Percentiles rank a stretch among this genome's conserved stretches.
Evolutionary conservation across 495 filamentous ascomycete species (phyloP).

Genomic region (Gamarada debralockiae): DNA sequence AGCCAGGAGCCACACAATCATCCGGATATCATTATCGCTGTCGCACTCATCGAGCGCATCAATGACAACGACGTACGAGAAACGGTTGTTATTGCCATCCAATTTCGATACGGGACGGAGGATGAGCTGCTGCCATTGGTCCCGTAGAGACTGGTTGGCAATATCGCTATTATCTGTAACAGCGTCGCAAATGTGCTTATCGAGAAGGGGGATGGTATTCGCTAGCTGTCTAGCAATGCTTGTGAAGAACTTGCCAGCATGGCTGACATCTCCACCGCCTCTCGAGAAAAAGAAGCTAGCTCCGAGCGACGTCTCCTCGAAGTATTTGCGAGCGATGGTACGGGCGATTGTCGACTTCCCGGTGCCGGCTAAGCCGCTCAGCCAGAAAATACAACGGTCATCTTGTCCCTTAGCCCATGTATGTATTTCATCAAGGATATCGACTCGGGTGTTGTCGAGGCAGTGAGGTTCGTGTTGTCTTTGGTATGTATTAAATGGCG

Average conservation of each 20-base stretch:
- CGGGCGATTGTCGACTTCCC: too few species aligned
- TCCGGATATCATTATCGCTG: conserved; percentile 17
- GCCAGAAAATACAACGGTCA: too few species aligned
- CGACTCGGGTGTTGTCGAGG: conserved; percentile 25
- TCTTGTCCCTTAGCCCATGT: too few species aligned
- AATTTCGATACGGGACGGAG: conserved; percentile 13
- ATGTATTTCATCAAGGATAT: conserved; percentile 23
- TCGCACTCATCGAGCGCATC: conserved; percentile 25
- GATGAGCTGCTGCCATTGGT: conserved; percentile 8
- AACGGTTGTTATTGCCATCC: conserved; percentile 41
- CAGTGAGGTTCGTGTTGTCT: conserved; percentile 21
- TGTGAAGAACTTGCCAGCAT: conserved; percentile 1
- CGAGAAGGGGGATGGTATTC: background rate
- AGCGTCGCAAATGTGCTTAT: conserved; percentile 3
- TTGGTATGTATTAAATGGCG: too few species aligned
- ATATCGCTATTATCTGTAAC: conserved; percentile 1
- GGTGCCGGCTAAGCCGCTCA: too few species aligned
- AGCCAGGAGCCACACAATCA: conserved; percentile 21
- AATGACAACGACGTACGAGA: conserved; percentile 13
- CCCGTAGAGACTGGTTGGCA: too few species aligned
- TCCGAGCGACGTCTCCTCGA: conserved; percentile 6
- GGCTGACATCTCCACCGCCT: too few species aligned
- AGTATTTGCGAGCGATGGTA: conserved; percentile 28
- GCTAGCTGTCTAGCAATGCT: conserved; percentile 1
- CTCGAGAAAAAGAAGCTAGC: too few species aligned